These are phyloP conservation scores for Candida dajiaensis DNA, from an alignment of 805 yeast genomes.

Conservation along the genomic window DNA sequence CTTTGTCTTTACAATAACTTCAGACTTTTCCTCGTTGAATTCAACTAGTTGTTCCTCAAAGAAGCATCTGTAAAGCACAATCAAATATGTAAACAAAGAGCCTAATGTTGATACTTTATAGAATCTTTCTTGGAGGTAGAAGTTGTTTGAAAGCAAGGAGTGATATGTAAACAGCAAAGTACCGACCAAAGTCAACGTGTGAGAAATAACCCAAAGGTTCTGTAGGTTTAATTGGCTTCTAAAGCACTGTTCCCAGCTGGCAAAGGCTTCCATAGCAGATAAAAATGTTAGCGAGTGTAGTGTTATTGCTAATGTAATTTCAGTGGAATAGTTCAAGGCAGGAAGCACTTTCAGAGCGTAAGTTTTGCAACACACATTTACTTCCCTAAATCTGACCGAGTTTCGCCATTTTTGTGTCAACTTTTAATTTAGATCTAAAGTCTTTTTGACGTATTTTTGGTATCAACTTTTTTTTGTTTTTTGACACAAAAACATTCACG, in stretches of 20 bases:
- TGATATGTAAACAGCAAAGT: slow-evolving; percentile 4
- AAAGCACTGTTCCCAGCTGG: neutral
- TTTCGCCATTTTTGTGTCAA: neutral
- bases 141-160: neutral
- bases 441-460: no score
- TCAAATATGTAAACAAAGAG: slow-evolving; percentile 17
- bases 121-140: neutral
- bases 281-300: neutral
- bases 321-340: no score
- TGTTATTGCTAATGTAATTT: neutral
- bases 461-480: no score
- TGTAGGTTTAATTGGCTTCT: slow-evolving; percentile 13
- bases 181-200: slow-evolving; percentile 17
- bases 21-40: slow-evolving; percentile 8
- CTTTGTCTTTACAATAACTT: slow-evolving; percentile 10
- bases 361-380: neutral
- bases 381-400: neutral
- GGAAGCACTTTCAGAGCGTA: neutral
- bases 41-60: slow-evolving; percentile 13
- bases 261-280: neutral
- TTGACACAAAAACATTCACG: neutral
- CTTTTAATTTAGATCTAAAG: no score
- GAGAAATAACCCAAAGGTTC: slow-evolving; percentile 21
- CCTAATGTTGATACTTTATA: slow-evolving; percentile 17
- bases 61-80: slow-evolving; percentile 20